Conservation (phyloP, 2,329 filamentous ascomycete genomes). For the Cladosporium sp. region DNA sequence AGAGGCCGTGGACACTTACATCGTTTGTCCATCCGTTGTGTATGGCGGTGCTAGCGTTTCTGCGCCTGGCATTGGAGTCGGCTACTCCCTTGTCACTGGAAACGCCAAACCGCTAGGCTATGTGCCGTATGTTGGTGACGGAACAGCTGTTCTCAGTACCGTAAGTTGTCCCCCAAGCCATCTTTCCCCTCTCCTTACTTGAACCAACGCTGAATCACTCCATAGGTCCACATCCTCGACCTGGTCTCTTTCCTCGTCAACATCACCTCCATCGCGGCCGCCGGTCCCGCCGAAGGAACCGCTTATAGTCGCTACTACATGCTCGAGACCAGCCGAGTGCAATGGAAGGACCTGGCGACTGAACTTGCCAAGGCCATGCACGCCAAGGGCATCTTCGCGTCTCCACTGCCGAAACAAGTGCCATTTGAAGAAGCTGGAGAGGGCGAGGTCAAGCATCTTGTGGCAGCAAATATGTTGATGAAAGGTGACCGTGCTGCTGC, state of each 20-base stretch:
- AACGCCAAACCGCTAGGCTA: conserved; percentile 10
- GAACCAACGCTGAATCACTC: background rate
- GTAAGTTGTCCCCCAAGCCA: background rate
- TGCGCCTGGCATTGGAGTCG: background rate
- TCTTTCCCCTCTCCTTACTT: background rate
- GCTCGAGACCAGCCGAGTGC: conserved; percentile 4
- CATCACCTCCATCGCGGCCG: background rate
- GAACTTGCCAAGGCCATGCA: conserved; percentile 9
- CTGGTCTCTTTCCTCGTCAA: background rate
- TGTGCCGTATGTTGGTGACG: conserved; percentile 8
- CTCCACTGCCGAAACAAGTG: background rate
- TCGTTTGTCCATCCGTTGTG: conserved; percentile 5
- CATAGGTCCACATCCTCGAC: conserved; percentile 10
- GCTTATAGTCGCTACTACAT: conserved; percentile 9
- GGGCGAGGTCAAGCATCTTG: background rate
- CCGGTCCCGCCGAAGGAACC: conserved; percentile 1
- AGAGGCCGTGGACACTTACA: conserved; percentile 2
- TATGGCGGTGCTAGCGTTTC: conserved; percentile 3
- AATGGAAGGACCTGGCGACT: conserved; percentile 7
- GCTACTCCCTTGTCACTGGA: conserved; percentile 4
- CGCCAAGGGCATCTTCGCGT: background rate
- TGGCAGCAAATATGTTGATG: background rate
- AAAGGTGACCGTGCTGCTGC: background rate
- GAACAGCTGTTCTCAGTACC: conserved; percentile 5
- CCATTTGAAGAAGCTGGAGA: background rate